Percentiles rank a stretch among this genome's conserved stretches.
Evolutionary conservation across 2,329 filamentous ascomycete species (phyloP).

Genomic region (Periconia sp.): DNA sequence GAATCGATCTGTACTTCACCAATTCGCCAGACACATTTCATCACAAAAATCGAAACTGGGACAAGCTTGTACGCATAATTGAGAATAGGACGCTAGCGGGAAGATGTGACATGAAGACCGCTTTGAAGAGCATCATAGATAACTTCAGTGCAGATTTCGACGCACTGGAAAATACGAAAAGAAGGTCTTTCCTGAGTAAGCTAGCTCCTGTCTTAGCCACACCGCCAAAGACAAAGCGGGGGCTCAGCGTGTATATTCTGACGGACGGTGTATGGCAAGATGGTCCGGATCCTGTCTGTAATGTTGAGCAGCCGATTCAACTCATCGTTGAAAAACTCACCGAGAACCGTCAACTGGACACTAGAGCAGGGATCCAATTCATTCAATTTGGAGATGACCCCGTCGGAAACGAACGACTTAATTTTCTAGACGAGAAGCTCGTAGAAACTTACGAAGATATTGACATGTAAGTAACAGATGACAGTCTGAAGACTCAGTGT

Average conservation of each 20-base stretch:
- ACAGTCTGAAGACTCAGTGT: too few species aligned
- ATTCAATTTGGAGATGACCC: slow-evolving; percentile 25
- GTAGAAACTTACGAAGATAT: too few species aligned
- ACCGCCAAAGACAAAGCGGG: slow-evolving; percentile 3
- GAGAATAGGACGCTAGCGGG: neutral
- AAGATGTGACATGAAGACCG: slow-evolving; percentile 8
- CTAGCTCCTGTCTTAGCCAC: too few species aligned
- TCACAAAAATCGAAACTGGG: slow-evolving; percentile 3
- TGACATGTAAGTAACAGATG: too few species aligned
- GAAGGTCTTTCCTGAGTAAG: too few species aligned
- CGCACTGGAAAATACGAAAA: slow-evolving; percentile 5
- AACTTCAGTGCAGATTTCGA: slow-evolving; percentile 4
- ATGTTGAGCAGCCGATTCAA: neutral
- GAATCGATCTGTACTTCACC: slow-evolving; percentile 24
- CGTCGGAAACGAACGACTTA: slow-evolving; percentile 14
- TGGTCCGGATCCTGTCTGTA: neutral
- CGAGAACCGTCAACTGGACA: too few species aligned
- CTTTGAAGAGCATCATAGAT: slow-evolving; percentile 4
- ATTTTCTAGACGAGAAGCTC: slow-evolving; percentile 18
- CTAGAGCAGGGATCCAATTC: slow-evolving; percentile 25
- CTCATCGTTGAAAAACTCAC: neutral
- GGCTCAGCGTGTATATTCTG: slow-evolving; percentile 20
- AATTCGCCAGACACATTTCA: neutral
- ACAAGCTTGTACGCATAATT: neutral
- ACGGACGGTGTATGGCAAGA: slow-evolving; percentile 26